Evolutionary conservation across 2,329 filamentous ascomycete species (phyloP).

Genomic region (Colletotrichum musicola): DNA sequence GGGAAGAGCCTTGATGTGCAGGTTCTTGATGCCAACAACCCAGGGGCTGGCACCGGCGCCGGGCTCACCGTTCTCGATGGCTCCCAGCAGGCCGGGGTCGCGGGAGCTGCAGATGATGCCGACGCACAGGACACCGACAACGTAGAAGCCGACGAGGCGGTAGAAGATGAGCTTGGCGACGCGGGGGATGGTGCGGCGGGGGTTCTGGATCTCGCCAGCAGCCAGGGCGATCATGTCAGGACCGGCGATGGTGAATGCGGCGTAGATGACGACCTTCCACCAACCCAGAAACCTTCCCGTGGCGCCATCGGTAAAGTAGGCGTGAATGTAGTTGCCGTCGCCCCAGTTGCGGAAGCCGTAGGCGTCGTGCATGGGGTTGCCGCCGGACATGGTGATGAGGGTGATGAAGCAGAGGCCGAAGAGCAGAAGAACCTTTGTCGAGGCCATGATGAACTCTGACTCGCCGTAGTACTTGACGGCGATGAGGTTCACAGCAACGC

Average conservation of each 20-base stretch:
- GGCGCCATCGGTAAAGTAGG: constrained; percentile 57
- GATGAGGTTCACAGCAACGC: constrained; percentile 60
- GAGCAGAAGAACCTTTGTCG: constrained; percentile 59
- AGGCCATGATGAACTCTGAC: constrained; percentile 69
- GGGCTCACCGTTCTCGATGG: constrained; percentile 65
- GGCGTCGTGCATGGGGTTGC: constrained; percentile 72
- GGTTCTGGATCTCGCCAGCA: constrained; percentile 72
- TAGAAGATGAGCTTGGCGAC: constrained; percentile 82
- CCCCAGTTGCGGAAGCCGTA: constrained; percentile 73
- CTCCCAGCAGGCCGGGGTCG: constrained; percentile 65
- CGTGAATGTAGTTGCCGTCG: constrained; percentile 48
- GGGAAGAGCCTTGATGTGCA: constrained; percentile 65
- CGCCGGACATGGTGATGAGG: constrained; percentile 76
- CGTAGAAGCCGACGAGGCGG: constrained; percentile 78
- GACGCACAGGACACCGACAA: constrained; percentile 72
- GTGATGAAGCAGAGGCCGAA: constrained; percentile 72
- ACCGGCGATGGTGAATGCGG: constrained; percentile 76
- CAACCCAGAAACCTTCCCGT: constrained; percentile 73
- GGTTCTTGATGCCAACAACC: constrained; percentile 66
- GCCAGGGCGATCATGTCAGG: constrained; percentile 74
- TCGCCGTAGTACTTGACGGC: constrained; percentile 60
- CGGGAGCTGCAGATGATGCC: constrained; percentile 71
- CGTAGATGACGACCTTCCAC: constrained; percentile 69
- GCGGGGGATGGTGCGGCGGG: constrained; percentile 73
- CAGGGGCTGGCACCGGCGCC: constrained; percentile 64